Percentiles rank a stretch among this genome's conserved stretches.
These are phyloP conservation scores for Boletellus ananiceps DNA, from an alignment of 768 basidiomycete species.

Conservation along the genomic window DNA sequence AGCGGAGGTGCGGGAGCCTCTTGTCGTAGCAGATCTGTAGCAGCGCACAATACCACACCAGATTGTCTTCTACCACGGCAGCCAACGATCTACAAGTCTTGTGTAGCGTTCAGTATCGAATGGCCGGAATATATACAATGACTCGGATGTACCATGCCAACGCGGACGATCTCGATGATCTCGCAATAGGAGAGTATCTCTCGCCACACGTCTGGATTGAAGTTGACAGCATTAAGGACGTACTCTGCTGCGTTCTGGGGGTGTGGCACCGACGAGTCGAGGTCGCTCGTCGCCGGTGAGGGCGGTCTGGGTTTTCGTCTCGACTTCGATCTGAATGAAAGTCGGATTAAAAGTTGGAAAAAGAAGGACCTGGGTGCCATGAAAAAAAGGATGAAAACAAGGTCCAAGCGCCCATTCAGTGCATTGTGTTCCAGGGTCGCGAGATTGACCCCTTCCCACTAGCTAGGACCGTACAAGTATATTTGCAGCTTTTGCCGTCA, in stretches of 20 bases:
- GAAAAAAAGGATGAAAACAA: not conserved
- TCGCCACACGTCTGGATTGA: constrained; percentile 3
- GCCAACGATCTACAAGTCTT: constrained; percentile 7
- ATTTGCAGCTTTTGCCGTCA: too few species aligned
- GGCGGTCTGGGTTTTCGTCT: constrained; percentile 1
- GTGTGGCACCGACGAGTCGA: not conserved
- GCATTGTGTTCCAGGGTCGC: too few species aligned
- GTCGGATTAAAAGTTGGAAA: not conserved
- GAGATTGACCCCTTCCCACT: too few species aligned
- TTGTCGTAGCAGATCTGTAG: constrained; percentile 1
- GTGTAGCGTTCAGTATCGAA: not conserved
- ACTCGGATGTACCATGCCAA: constrained; percentile 5
- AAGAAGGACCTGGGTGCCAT: not conserved
- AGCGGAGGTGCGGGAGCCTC: constrained; percentile 2
- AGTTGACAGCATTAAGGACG: not conserved
- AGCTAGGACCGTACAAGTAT: too few species aligned
- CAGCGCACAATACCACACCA: constrained; percentile 6
- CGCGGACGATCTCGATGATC: constrained; percentile 8
- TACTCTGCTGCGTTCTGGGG: not conserved
- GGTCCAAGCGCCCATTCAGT: not conserved
- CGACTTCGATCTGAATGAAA: not conserved
- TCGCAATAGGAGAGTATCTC: constrained; percentile 11
- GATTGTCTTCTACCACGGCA: not conserved
- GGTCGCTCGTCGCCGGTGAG: not conserved
- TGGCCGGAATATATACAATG: not conserved